Base-by-base conservation (phyloP, 352 stramenopile genomes). In the Blastocystis sp. region DNA sequence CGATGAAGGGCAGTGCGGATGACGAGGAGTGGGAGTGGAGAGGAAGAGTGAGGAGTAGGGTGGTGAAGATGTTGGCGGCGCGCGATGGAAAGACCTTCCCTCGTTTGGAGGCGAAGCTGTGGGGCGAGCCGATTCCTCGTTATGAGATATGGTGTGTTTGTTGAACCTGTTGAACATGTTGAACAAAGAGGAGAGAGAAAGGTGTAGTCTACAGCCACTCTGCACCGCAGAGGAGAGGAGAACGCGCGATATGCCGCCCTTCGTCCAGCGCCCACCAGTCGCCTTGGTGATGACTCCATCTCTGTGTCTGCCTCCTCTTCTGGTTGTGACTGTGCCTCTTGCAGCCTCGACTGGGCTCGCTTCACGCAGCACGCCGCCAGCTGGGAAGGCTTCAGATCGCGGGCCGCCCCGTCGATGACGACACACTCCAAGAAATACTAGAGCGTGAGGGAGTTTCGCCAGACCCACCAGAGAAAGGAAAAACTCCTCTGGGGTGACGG, bases 121-220 rank as follows among this genome's bases (percentile, higher is more conserved):
- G 65, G 17, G 56, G 60, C 34, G 53, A 69, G 10, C 3, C 17
- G 19, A 53, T 84, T 28, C 3, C 52, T 66, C 74, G 74, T 43
- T 67, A 69, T 43, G 74, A 84, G 74, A 41, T 84, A 23, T 70
- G 34, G 40, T 23, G 17, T 84, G 74, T 84, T 84, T 67, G 48
- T 79, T 62, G 40, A 34, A 10, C 53, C 14, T 48, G 3, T 1
- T 77, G 4, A 7, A n/a, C 14, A 28, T 66, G 60, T 38, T 38
- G 17, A 45, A n/a, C 21, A 70, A 45, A 45, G 38, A 70, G 3
- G 28, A 19, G 34, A 56, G n/a, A 48, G 7, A 34, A 67, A 67
- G 7, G 62, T 67, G 17, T 67, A 41, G 62, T 67, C 48, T 7
- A 56, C 48, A 56, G 48, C 48, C 14, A 56, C 48, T 56, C 14